Base-by-base conservation (phyloP, 257 asterid genomes). In the Petrea volubilis region DNA sequence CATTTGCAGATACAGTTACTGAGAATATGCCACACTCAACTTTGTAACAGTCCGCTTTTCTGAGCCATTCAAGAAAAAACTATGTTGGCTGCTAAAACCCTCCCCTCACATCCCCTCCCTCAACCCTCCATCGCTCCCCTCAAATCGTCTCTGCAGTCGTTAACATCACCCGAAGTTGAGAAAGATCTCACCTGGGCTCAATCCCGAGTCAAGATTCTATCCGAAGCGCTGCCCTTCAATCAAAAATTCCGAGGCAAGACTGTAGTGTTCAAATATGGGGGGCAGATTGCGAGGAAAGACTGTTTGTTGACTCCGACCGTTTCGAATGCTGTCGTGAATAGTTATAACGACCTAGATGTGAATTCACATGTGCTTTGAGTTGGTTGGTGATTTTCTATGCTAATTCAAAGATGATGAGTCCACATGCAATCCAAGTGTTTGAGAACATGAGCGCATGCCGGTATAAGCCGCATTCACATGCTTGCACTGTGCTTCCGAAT, bases 291-390 rank as follows among this genome's bases (percentile, higher is more conserved):
- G 8, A 76, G 74, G 27, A 87, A 72, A 80, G 96, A 93, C 50
- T 91, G 87, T 61, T 60, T 93, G 72, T 91, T 94, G 2, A 87
- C 96, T 15, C 96, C 98, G 0, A 17, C 88, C 7, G 96, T 93
- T 64, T 82, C 91, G 85, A 91, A 87, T 64, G 86, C 94, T 13
- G 76, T 93, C 10, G 85, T 84, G 65, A 70, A 74, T 43, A 50
- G 77, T 60, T 51, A 76, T 51, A 70, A 46, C 29, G 87, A 79
- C 46, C 62, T 66, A 7, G 94, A 86, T 64, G 96, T 91, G 82
- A 91, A 86, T 73, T 78, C 94, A 0, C 96, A 87, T 74, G 89
- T 88, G n/a, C n/a, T 79, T 77, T 93, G 85, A 91, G 98, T 68
- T 91, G 97, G n/a, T n/a, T n/a, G n/a, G n/a, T n/a, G n/a, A n/a